These are phyloP conservation scores for Rhodotorula sphaerocarpa DNA, from an alignment of 768 basidiomycete genomes.

Conservation along the genomic window DNA sequence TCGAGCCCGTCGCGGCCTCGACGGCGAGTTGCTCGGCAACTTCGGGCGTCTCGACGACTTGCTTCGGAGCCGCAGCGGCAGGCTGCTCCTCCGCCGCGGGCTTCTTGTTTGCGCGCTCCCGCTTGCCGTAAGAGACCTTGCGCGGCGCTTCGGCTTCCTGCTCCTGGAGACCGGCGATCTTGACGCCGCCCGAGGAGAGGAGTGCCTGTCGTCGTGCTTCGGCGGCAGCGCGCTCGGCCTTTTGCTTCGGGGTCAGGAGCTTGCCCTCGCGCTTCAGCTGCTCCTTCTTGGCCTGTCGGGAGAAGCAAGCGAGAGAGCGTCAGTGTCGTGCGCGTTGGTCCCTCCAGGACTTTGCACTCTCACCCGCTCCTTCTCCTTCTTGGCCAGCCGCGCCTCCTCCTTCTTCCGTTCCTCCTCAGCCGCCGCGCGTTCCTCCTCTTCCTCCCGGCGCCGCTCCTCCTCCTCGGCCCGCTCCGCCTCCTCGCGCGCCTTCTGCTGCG, in stretches of 20 bases:
- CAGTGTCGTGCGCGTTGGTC: too few relatives aligned
- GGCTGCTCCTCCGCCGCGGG: not conserved
- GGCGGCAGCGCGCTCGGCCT: slow-evolving; percentile 80
- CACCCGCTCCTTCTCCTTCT: slow-evolving; percentile 95
- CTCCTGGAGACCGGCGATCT: slow-evolving; percentile 72
- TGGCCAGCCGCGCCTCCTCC: slow-evolving; percentile 79
- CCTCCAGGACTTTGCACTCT: slow-evolving; percentile 2
- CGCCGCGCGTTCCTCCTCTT: slow-evolving; percentile 74
- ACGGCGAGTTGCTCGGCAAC: too few relatives aligned
- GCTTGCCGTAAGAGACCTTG: slow-evolving; percentile 72
- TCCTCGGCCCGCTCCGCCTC: slow-evolving; percentile 64
- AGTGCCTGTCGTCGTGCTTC: slow-evolving; percentile 86
- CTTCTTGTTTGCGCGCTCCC: slow-evolving; percentile 59
- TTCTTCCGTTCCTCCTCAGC: slow-evolving; percentile 80
- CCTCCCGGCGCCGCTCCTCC: slow-evolving; percentile 59
- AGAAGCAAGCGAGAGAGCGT: not conserved
- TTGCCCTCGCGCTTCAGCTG: slow-evolving; percentile 87
- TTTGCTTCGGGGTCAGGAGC: slow-evolving; percentile 93
- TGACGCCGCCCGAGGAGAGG: slow-evolving; percentile 70
- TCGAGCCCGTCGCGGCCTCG: too few relatives aligned
- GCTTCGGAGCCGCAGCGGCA: too few relatives aligned
- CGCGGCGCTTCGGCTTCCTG: slow-evolving; percentile 49
- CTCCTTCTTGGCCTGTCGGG: slow-evolving; percentile 71
- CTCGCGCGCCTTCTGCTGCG: slow-evolving; percentile 79
- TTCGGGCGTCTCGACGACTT: too few relatives aligned